Evolutionary conservation across 139 green algal species (phyloP), one percentile per base, ranked within the genome.

Genomic region (Dunaliella primolecta): DNA sequence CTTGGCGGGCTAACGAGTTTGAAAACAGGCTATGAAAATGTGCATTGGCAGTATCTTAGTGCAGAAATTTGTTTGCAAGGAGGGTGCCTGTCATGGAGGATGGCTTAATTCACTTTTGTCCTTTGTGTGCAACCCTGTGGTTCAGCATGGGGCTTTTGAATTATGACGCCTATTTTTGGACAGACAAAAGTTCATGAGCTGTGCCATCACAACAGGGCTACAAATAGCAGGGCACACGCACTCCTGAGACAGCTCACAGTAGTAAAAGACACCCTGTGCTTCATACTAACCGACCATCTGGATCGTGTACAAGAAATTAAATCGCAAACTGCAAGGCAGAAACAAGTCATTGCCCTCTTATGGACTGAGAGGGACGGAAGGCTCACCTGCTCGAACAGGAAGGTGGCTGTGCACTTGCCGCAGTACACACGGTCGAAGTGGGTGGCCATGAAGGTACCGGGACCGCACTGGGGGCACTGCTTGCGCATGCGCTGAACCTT

Each of bases 401-500:
- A 91, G 84, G 91, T 94, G 87, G 89, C 91, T 70, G 92, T 89
- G 92, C 96, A 99, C 91, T 98, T 98, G 91, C 97, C 97, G 92
- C 97, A 99, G 94, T 98, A 98, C 38, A 98, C 92, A 83, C 96
- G 94, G 93, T 99, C 96, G 88, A 97, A 98, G 94, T 98, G 97
- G 36, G 95, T 98, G 78, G 97, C 97, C 97, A 99, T 98, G 94
- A 99, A 99, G 75, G 95, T 97, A 77, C 97, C 97, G n/a, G 96
- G 92, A 82, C 96, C 97, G 91, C 96, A 99, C 79, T 91, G 83
- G 80, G 96, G 96, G 95, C 96, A 99, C 84, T 97, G 93, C 96
- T 99, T 99, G 89, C 95, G 93, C 85, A 98, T 91, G 81, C 97
- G 94, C 89, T 97, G 91, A 76, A 99, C 97, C 95, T 99, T 99